These are phyloP conservation scores for Juglanconis sp. DNA, from an alignment of 2,329 filamentous ascomycete species.

Conservation along the genomic window DNA sequence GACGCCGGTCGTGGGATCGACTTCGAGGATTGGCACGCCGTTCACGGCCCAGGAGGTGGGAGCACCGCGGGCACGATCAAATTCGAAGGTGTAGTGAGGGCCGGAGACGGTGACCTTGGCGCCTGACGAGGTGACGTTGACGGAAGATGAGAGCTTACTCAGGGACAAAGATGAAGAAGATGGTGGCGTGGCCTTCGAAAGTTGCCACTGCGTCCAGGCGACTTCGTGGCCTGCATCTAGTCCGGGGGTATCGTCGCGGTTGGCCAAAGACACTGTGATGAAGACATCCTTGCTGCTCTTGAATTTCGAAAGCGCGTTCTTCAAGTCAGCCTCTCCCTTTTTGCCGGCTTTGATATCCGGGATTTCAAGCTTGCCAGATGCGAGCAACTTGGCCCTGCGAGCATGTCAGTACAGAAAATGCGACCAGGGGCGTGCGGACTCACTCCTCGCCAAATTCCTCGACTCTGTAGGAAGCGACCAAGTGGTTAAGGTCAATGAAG, in stretches of 20 bases:
- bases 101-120: conserved; percentile 28
- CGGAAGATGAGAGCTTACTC: conserved; percentile 18
- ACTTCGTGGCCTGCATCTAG: conserved; percentile 50
- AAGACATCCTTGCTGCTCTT: conserved; percentile 37
- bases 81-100: conserved; percentile 36
- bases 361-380: conserved; percentile 36
- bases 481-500: conserved; percentile 42
- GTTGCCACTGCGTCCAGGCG: conserved; percentile 50
- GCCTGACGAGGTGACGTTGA: conserved; percentile 24
- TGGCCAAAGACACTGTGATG: conserved; percentile 42
- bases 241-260: conserved; percentile 46
- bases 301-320: conserved; percentile 25
- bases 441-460: conserved; percentile 40
- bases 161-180: conserved; percentile 10
- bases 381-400: conserved; percentile 23
- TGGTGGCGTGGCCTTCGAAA: conserved; percentile 27
- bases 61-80: conserved; percentile 43
- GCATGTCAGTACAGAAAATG: conserved; percentile 14
- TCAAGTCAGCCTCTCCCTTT: conserved; percentile 32
- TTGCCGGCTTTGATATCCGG: conserved; percentile 39
- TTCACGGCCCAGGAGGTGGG: conserved; percentile 40
- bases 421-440: conserved; percentile 19
- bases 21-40: conserved; percentile 32
- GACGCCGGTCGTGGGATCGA: conserved; percentile 32
- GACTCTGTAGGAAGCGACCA: conserved; percentile 41